These are phyloP conservation scores for Solanum chacoense DNA, from an alignment of 305 asterid genomes.

Conservation along the genomic window DNA sequence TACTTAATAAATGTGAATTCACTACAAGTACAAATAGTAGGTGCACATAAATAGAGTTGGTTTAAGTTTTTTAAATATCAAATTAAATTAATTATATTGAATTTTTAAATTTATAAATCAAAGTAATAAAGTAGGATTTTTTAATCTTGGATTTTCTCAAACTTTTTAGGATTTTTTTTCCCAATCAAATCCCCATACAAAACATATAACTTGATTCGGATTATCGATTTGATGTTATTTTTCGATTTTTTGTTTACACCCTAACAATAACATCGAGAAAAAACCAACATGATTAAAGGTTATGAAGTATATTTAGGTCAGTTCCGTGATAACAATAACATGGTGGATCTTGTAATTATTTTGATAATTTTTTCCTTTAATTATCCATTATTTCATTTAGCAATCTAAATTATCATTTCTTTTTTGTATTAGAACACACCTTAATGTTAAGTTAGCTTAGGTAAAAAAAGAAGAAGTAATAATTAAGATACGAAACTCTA, in stretches of 20 bases:
- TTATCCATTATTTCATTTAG: not conserved
- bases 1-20: not conserved
- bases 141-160: not conserved
- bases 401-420: not conserved
- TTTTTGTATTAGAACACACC: not conserved
- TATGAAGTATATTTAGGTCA: not conserved
- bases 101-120: not conserved
- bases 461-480: too few relatives aligned
- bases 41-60: not conserved
- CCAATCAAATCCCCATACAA: not conserved
- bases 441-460: too few relatives aligned
- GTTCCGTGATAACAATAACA: not conserved
- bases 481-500: too few relatives aligned
- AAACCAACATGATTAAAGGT: not conserved
- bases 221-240: not conserved
- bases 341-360: not conserved
- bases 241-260: not conserved
- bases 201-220: not conserved
- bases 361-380: rapidly evolving
- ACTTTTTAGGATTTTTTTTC: not conserved
- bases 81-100: not conserved
- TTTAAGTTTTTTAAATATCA: not conserved
- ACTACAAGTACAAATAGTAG: not conserved
- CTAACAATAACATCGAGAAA: not conserved
- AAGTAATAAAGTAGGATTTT: not conserved